Base-by-base conservation (phyloP, 2,329 filamentous ascomycete genomes). In the Colletotrichum cordylinicola region DNA sequence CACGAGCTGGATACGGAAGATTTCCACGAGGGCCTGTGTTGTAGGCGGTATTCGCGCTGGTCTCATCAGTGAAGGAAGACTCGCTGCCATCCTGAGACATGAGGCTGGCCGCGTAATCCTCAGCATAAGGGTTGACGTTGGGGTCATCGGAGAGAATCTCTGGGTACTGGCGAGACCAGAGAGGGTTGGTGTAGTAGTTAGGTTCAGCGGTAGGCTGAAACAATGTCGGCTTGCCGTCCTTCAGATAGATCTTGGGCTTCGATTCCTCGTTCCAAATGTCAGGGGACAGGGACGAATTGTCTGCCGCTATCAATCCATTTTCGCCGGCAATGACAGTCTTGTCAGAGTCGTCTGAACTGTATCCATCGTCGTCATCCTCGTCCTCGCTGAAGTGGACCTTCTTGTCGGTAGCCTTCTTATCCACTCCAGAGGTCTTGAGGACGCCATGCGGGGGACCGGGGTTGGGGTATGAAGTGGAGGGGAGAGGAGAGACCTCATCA, bases 121-220 rank as follows among this genome's bases (percentile, higher is more conserved):
- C 10, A 15, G 29, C 27, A 10, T 72, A 61, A 15, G 61, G 39
- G 33, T 35, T 56, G 6, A 67, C 27, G n/a, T 37, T 27, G 16
- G 35, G 56, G 12, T 76, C 29, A 35, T 74, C 16, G 13, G 74
- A 76, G 35, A 76, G 65, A 8, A 76, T 69, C 37, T 76, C 70
- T 21, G 74, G 74, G 10, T 76, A 76, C 29, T 76, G 74, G 13
- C 70, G 74, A 27, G 70, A 76, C 74, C 74, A 76, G 29, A 76
- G 70, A 24, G 74, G 74, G 56, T 60, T 52, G 29, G 70, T 76
- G 56, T 68, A 74, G 35, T 76, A 69, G 8, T 52, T 29, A 8
- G 65, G 74, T 16, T 69, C 70, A 4, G 60, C 64, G 18, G 58
- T 43, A 7, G 74, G 74, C 29, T 69, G 58, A 21, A 76, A 76